These are phyloP conservation scores for Chionographis japonica DNA, from an alignment of 106 monocot species.

Conservation along the genomic window DNA sequence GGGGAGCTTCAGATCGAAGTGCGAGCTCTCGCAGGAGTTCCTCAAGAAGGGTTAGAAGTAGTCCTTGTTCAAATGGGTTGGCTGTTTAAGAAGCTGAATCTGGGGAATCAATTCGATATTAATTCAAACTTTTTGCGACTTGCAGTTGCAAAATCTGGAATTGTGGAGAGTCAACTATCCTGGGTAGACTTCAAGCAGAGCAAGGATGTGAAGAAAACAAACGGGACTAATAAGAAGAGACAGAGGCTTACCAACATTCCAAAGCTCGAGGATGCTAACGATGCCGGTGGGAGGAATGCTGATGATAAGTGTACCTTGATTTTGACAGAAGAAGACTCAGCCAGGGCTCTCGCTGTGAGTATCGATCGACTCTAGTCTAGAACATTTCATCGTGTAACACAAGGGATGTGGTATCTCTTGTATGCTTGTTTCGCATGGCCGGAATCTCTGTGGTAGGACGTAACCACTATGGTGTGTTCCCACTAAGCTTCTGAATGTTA, in stretches of 20 bases:
- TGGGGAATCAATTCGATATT: neutral
- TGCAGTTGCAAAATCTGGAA: conserved; percentile 81
- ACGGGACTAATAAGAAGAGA: conserved; percentile 84
- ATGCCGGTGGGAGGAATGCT: conserved; percentile 82
- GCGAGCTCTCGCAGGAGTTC: too few species aligned
- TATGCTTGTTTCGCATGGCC: too few species aligned
- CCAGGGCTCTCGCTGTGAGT: conserved; percentile 93
- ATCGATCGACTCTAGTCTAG: neutral
- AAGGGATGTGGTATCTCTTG: too few species aligned
- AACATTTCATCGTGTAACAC: neutral
- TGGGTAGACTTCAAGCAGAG: conserved; percentile 98
- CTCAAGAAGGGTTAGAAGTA: too few species aligned
- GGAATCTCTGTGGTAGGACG: conserved; percentile 89
- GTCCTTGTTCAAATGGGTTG: too few species aligned
- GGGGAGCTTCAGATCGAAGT: conserved; percentile 46
- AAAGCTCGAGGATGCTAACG: conserved; percentile 97
- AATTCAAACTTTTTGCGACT: neutral
- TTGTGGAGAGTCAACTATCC: conserved; percentile 64
- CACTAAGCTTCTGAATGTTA: conserved; percentile 90
- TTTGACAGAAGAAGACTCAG: conserved; percentile 98
- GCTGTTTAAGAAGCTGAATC: neutral
- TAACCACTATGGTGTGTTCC: conserved; percentile 89
- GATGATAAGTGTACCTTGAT: conserved; percentile 90
- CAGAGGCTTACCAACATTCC: conserved; percentile 79
- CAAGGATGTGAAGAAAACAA: conserved; percentile 96